phyloP scores from a whole-genome alignment of 2,329 filamentous ascomycete species.

The Colletotrichum phormii region DNA sequence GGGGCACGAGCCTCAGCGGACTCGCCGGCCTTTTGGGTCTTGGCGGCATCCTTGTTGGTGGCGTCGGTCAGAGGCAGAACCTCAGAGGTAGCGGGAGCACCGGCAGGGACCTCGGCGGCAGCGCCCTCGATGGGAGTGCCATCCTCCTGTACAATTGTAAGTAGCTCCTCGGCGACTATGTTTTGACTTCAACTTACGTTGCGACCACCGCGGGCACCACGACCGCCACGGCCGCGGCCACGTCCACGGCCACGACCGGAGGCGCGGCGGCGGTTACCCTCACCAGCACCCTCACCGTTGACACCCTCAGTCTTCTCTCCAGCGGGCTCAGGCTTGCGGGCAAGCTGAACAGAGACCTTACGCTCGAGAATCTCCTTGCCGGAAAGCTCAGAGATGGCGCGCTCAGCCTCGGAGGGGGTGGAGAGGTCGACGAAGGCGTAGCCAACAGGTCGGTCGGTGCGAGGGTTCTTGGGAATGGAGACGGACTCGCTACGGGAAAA shows the following conservation, averaged over 20 bases:
- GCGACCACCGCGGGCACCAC: conserved; percentile 69
- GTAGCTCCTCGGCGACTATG: not conserved
- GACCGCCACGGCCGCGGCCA: conserved; percentile 76
- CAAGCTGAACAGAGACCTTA: conserved; percentile 98
- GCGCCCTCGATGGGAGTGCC: conserved; percentile 56
- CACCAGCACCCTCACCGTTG: conserved; percentile 80
- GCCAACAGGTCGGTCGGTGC: conserved; percentile 96
- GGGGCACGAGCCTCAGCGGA: conserved; percentile 62
- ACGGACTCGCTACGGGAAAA: conserved; percentile 82
- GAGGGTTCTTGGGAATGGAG: conserved; percentile 99
- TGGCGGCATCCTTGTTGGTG: conserved; percentile 68
- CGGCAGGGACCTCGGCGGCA: conserved; percentile 55
- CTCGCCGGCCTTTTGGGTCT: conserved; percentile 70
- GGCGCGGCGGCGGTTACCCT: conserved; percentile 72
- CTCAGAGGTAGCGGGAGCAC: conserved; percentile 62
- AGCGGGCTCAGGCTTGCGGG: conserved; percentile 93
- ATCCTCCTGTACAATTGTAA: conserved; percentile 55
- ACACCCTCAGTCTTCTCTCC: conserved; percentile 80
- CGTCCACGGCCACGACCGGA: conserved; percentile 76
- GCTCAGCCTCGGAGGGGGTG: conserved; percentile 92
- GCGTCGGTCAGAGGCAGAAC: conserved; percentile 71
- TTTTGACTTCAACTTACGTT: conserved; percentile 38
- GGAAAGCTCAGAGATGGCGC: conserved; percentile 94
- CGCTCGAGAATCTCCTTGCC: conserved; percentile 98
- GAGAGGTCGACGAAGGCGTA: conserved; percentile 99